Percentiles rank a stretch among this genome's conserved stretches.
phyloP scores from a whole-genome alignment of 1,284 basidiomycete genomes.

The Ustilago loliicola region DNA sequence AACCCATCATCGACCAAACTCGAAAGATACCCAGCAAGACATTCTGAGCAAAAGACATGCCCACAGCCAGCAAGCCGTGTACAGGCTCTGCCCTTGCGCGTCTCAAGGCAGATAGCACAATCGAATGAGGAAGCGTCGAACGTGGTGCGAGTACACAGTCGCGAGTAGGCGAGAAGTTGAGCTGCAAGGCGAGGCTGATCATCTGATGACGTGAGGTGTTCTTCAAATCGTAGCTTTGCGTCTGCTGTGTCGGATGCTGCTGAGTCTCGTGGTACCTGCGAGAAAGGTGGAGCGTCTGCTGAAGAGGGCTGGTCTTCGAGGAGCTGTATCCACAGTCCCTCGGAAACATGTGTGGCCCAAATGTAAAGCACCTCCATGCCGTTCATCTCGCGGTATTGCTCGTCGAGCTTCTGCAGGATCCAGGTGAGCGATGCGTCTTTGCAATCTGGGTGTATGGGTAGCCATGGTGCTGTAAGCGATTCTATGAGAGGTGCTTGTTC shows the following conservation, averaged over 20 bases:
- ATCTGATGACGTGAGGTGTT: constrained; percentile 14
- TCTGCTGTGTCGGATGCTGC: not conserved
- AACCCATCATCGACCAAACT: constrained; percentile 52
- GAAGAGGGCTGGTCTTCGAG: constrained; percentile 11
- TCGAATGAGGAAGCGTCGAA: constrained; percentile 50
- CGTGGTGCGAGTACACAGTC: constrained; percentile 37
- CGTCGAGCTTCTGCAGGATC: constrained; percentile 28
- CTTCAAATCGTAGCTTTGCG: constrained; percentile 23
- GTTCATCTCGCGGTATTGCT: constrained; percentile 32
- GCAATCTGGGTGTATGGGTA: not conserved
- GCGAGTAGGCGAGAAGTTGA: constrained; percentile 36
- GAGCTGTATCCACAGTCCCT: constrained; percentile 40
- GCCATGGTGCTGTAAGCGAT: constrained; percentile 39
- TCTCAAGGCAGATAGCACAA: constrained; percentile 57
- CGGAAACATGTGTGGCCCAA: constrained; percentile 41
- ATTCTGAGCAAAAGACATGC: constrained; percentile 56
- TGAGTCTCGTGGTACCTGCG: not conserved
- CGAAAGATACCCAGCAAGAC: constrained; percentile 43
- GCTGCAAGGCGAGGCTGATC: constrained; percentile 28
- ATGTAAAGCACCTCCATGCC: constrained; percentile 50
- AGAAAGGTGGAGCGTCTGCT: constrained; percentile 11
- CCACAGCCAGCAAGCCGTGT: constrained; percentile 38
- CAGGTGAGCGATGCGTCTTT: constrained; percentile 7
- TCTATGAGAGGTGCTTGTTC: constrained; percentile 29
- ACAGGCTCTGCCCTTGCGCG: constrained; percentile 47